Base-by-base conservation (phyloP, 148 eudicot species). In the Cornus suecica region DNA sequence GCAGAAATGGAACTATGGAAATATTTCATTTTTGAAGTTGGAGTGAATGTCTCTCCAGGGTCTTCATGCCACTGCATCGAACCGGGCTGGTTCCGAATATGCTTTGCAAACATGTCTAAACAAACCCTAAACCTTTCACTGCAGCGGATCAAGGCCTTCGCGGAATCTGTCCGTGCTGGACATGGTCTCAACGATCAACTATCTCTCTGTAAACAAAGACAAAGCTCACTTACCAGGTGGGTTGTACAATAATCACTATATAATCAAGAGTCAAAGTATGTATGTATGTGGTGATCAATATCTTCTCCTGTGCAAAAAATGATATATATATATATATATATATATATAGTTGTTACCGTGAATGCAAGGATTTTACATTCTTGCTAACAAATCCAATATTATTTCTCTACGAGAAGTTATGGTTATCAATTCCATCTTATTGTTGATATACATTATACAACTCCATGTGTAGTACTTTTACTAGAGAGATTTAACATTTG, bases 81-180 rank as follows among this genome's bases (percentile, higher is more conserved):
- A 74, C 93, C 90, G 1, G 93, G 93, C 4, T 89, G 93, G 93
- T 89, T 86, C 64, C 82, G 89, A 8, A 68, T 87, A 4, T 89
- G 93, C 69, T 89, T 89, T 37, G 89, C 90, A 0, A 89, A 89
- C 78, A 78, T 89, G 89, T 84, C 91, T 0, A 74, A 84, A 29
- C 80, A 86, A 60, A 79, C 88, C 3, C 68, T 90, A 68, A 31
- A 56, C 3, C 60, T 87, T 11, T 84, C 93, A 24, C 61, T 87
- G 72, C 76, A 75, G 26, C 81, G 92, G 18, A 37, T 89, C 14
- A 78, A 77, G 78, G 76, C 74, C n/a, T 89, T 89, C 70, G 89
- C 84, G 16, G 80, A 80, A 10, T 73, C 82, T 16, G 65, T 70
- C 1, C 13, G 32, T 14, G 45, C 27, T 3, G 28, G 11, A 15